A percentile compares a stretch with the other conserved stretches of the same genome.
Evolutionary conservation across 129 eudicot genomes (phyloP).

Genomic region (Chrysanthemum makinoi): DNA sequence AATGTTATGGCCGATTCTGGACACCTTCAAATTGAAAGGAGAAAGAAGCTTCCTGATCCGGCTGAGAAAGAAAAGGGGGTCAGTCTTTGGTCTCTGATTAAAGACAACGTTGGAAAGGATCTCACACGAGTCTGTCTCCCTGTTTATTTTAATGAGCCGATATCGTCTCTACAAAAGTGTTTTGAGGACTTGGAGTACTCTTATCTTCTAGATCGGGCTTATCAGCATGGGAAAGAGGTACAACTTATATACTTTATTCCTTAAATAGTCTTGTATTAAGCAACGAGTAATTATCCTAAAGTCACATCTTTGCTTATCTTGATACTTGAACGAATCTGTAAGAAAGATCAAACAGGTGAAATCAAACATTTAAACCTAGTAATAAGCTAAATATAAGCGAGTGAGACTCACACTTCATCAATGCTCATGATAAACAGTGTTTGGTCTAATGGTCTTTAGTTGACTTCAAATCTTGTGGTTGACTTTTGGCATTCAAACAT

Average conservation of each 20-base stretch:
- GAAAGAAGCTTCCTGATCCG: constrained; percentile 86
- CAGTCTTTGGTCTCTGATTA: constrained; percentile 91
- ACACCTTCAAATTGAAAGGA: constrained; percentile 40
- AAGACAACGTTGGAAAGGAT: constrained; percentile 87
- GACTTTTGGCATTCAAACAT: too few relatives aligned
- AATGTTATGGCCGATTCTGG: constrained; percentile 26
- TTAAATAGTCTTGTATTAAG: background rate
- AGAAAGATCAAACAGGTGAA: too few relatives aligned
- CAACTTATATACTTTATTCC: background rate
- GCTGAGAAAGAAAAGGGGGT: constrained; percentile 85
- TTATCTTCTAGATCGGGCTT: constrained; percentile 80
- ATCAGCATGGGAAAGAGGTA: constrained; percentile 79
- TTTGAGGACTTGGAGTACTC: constrained; percentile 93
- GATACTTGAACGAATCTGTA: too few relatives aligned
- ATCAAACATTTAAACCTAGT: too few relatives aligned
- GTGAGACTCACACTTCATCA: too few relatives aligned
- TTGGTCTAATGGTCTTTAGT: too few relatives aligned
- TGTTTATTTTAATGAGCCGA: constrained; percentile 89
- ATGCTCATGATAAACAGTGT: too few relatives aligned
- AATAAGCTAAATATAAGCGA: too few relatives aligned
- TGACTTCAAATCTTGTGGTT: too few relatives aligned
- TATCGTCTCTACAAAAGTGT: constrained; percentile 85
- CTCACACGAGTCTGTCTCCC: constrained; percentile 89
- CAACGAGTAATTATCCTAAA: too few relatives aligned
- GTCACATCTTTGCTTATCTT: too few relatives aligned